Percentiles rank a stretch among this genome's conserved stretches.
Evolutionary conservation across 805 yeast species (phyloP).

Genomic region (Yamadazyma insecticola): DNA sequence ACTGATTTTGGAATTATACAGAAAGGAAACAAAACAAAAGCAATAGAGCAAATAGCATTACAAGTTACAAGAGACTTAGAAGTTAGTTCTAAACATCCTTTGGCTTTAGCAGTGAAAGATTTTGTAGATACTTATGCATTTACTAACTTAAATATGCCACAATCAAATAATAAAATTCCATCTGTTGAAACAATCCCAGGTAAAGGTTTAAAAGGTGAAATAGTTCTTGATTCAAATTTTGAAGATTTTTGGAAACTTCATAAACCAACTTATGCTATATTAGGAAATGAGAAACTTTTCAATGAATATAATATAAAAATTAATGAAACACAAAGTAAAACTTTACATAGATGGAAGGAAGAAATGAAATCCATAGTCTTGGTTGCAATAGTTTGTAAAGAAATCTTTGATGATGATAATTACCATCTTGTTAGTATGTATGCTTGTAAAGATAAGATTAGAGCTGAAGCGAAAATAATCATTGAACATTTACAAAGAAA

Average conservation of each 20-base stretch:
- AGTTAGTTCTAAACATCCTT: slow-evolving; percentile 61
- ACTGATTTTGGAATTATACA: slow-evolving; percentile 47
- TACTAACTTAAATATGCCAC: slow-evolving; percentile 12
- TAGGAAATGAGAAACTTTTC: slow-evolving; percentile 63
- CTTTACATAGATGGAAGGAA: slow-evolving; percentile 51
- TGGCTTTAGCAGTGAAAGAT: slow-evolving; percentile 52
- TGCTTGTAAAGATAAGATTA: slow-evolving; percentile 57
- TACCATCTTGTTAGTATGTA: slow-evolving; percentile 42
- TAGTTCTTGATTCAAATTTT: slow-evolving; percentile 17
- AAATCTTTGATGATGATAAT: slow-evolving; percentile 20
- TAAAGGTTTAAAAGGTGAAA: slow-evolving; percentile 50
- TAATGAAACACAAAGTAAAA: slow-evolving; percentile 23
- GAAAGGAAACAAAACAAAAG: no score
- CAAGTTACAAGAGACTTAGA: slow-evolving; percentile 60
- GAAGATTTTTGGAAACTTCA: slow-evolving; percentile 27
- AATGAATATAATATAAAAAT: slow-evolving; percentile 41
- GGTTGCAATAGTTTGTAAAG: slow-evolving; percentile 40
- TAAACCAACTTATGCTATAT: slow-evolving; percentile 32
- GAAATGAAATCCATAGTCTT: slow-evolving; percentile 62
- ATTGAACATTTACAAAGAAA: slow-evolving; percentile 30
- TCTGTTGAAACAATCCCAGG: slow-evolving; percentile 54
- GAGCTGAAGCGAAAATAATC: slow-evolving; percentile 55
- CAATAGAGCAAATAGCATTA: slow-evolving; percentile 19
- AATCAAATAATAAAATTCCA: slow-evolving; percentile 38
- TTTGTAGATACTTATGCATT: slow-evolving; percentile 27